Evolutionary conservation across 805 yeast genomes (phyloP), one percentile per base, ranked within the genome.

Genomic region (Myxozyma geophila): DNA sequence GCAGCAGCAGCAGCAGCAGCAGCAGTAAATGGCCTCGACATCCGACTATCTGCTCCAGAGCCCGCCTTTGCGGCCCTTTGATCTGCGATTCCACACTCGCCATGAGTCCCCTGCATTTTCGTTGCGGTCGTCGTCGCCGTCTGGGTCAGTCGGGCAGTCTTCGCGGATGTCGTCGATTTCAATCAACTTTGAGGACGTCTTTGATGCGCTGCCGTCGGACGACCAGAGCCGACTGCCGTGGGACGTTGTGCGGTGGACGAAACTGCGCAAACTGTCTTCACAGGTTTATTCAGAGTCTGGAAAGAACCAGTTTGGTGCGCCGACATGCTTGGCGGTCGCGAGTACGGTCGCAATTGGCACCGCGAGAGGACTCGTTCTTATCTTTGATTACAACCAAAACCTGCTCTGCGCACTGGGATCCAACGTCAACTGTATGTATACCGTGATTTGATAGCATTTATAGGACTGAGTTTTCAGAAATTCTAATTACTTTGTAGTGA

Each of bases 341-440:
- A 81, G 78, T 40, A 70, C 81, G 39, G 77, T 88, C 7, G 85
- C 85, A 0, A 70, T 92, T 7, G 97, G 96, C 1, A 92, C 97
- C 0, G 70, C 82, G 0, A 82, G 82, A 56, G 96, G 96, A 1
- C 77, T 74, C 43, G 77, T 90, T 0, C 74, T 89, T 5, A 78
- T 88, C 5, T 92, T 90, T 74, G 88, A 87, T 70, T 87, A 86
- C 66, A 82, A 82, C 50, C 97, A 92, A 73, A 78, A 77, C 37
- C 72, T 89, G 3, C 77, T 81, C 13, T 75, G 76, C 49, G 79
- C 81, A 1, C 72, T 87, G 15, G 78, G 77, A 0, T 68, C 74
- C 12, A 70, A 70, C 19, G 39, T 56, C 10, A 64, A 65, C 28
- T n/a, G 68, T 62, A 58, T 12, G 60, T 17, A 6, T 15, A 17